Evolutionary conservation across 345 rosid species (phyloP).

Genomic region (Hibiscus mutabilis): DNA sequence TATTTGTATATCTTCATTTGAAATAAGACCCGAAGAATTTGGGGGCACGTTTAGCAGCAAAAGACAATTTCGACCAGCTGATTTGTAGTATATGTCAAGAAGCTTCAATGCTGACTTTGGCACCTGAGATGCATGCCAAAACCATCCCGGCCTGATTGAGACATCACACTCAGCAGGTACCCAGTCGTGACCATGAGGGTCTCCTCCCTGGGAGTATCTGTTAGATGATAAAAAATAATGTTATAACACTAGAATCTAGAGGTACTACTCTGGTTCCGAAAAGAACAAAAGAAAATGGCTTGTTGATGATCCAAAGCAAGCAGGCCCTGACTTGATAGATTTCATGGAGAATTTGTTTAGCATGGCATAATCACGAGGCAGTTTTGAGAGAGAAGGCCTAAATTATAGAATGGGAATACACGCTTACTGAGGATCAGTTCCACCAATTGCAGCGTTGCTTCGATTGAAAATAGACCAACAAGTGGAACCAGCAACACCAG

Average conservation of each 20-base stretch:
- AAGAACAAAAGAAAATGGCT: not conserved
- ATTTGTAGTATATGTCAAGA: slow-evolving; percentile 69
- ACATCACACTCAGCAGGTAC: slow-evolving; percentile 92
- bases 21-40: slow-evolving; percentile 74
- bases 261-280: not conserved
- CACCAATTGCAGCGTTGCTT: slow-evolving; percentile 53
- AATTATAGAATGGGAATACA: not conserved
- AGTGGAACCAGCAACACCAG: slow-evolving; percentile 55
- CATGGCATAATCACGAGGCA: not conserved
- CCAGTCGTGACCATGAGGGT: slow-evolving; percentile 67
- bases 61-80: slow-evolving; percentile 72
- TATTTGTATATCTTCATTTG: slow-evolving; percentile 57
- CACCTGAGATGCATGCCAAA: slow-evolving; percentile 80
- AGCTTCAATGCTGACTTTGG: slow-evolving; percentile 70
- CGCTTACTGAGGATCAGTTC: slow-evolving; percentile 54
- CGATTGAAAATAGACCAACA: slow-evolving; percentile 85
- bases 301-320: not conserved
- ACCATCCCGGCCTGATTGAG: slow-evolving; percentile 88
- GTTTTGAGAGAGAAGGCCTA: not conserved
- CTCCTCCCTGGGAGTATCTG: slow-evolving; percentile 62
- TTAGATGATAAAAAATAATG: slow-evolving; percentile 11
- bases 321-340: not conserved
- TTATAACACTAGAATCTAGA: not conserved
- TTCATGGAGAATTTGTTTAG: not conserved
- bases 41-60: slow-evolving; percentile 81